Evolutionary conservation across 768 basidiomycete genomes (phyloP).

Genomic region (Suillus paluster): DNA sequence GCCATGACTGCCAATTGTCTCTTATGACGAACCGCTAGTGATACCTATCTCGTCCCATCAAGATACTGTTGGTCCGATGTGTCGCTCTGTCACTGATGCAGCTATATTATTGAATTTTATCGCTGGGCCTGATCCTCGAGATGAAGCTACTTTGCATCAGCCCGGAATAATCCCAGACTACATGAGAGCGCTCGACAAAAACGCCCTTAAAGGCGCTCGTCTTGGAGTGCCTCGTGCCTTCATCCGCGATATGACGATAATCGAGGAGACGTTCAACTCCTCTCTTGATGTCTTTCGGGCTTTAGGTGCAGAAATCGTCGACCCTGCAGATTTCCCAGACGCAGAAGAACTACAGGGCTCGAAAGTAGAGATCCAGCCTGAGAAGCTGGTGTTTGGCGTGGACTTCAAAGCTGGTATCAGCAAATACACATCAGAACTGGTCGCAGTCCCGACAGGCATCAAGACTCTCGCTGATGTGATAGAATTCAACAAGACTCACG

Average conservation of each 20-base stretch:
- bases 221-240: too few relatives aligned
- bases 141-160: background rate
- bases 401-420: constrained; percentile 1
- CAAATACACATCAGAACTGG: background rate
- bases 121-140: background rate
- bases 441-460: too few relatives aligned
- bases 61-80: background rate
- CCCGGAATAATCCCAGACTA: background rate
- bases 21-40: background rate
- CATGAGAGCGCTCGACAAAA: background rate
- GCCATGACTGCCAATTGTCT: background rate
- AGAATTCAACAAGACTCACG: too few relatives aligned
- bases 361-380: constrained; percentile 25
- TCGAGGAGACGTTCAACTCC: too few relatives aligned
- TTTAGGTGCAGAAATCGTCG: too few relatives aligned
- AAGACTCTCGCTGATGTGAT: too few relatives aligned
- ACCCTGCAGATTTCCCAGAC: constrained; percentile 62
- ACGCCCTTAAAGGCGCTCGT: background rate
- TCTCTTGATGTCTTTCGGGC: too few relatives aligned
- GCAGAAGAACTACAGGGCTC: constrained; percentile 43
- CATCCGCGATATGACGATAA: too few relatives aligned
- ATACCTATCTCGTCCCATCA: background rate
- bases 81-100: background rate
- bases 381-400: background rate
- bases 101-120: background rate